Base-by-base conservation (phyloP, 768 basidiomycete species). In the Boletus patriciae region DNA sequence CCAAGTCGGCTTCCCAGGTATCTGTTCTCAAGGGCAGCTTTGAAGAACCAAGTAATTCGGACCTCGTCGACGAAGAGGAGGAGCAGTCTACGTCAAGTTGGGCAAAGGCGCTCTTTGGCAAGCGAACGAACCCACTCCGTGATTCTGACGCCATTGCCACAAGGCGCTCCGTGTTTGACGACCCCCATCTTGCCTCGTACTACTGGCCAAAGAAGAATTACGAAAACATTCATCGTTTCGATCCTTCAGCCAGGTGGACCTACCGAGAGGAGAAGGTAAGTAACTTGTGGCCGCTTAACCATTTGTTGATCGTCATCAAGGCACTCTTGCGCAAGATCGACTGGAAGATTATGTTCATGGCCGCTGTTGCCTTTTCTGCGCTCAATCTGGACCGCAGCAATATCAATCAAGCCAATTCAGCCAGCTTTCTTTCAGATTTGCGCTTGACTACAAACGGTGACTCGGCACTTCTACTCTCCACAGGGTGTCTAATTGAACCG, bases 281-380 rank as follows among this genome's bases (percentile, higher is more conserved):
- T 63, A 0, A 19, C 21, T 46, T 16, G n/a, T 18, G 13, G 2
- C 1, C 8, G 6, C 10, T 6, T 16, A 27, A 8, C 29, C 4
- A 10, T 31, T 15, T 13, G 12, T 31, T 48, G 31, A 56, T 25
- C 11, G 11, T 37, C 8, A 5, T 23, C 18, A 45, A 83, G 80
- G 74, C 72, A 12, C 65, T 84, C 11, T 64, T 83, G 25, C 73
- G 83, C 43, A 84, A 82, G 60, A 75, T 84, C 31, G 84, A 87
- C 61, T 84, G 80, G 79, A 84, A 77, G 57, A 78, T 87, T 40
- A 80, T 86, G 80, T 52, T 80, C 5, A 80, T 79, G 76, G 79
- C 82, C 19, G 77, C 78, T 6, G 72, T 84, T 56, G 79, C 78
- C 65, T 87, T 86, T 61, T 80, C 81, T 3, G 81, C 82, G 0